A percentile compares a stretch with the other conserved stretches of the same genome.
Evolutionary conservation across 2,329 filamentous ascomycete species (phyloP).

Genomic region (Colletotrichum abscissum): DNA sequence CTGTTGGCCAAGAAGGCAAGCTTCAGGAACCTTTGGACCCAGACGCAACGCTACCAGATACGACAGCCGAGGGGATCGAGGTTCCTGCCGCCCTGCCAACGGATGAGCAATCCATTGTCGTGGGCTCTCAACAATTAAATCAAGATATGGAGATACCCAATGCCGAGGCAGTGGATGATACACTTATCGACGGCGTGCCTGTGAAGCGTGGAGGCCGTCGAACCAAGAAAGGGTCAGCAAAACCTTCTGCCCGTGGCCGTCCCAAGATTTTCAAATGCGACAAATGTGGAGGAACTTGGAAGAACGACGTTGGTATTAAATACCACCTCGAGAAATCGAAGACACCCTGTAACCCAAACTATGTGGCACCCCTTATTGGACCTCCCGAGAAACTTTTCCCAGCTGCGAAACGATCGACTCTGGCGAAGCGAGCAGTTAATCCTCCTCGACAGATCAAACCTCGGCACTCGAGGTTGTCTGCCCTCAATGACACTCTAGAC

Average conservation of each 20-base stretch:
- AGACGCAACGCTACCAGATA: background rate
- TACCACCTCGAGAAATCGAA: slow-evolving; percentile 68
- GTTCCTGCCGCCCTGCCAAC: background rate
- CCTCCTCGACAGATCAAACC: slow-evolving; percentile 7
- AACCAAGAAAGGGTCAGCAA: slow-evolving; percentile 17
- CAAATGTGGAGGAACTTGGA: slow-evolving; percentile 66
- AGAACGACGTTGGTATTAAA: slow-evolving; percentile 67
- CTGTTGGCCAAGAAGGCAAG: background rate
- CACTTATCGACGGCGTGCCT: background rate
- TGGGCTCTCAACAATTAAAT: background rate
- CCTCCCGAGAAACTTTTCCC: background rate
- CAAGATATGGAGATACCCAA: background rate
- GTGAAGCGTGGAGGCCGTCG: slow-evolving; percentile 15
- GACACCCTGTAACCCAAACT: slow-evolving; percentile 64
- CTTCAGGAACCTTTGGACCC: background rate
- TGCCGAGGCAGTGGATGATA: background rate
- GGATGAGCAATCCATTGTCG: slow-evolving; percentile 6
- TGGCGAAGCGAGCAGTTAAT: background rate
- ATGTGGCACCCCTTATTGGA: slow-evolving; percentile 42
- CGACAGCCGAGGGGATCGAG: background rate
- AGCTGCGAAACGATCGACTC: slow-evolving; percentile 1
- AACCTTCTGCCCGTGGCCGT: slow-evolving; percentile 31
- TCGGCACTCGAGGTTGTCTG: background rate
- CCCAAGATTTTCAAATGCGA: slow-evolving; percentile 58
- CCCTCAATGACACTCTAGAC: background rate